Conservation (phyloP, 2,329 filamentous ascomycete genomes). For the Aspergillus thermomutatus region DNA sequence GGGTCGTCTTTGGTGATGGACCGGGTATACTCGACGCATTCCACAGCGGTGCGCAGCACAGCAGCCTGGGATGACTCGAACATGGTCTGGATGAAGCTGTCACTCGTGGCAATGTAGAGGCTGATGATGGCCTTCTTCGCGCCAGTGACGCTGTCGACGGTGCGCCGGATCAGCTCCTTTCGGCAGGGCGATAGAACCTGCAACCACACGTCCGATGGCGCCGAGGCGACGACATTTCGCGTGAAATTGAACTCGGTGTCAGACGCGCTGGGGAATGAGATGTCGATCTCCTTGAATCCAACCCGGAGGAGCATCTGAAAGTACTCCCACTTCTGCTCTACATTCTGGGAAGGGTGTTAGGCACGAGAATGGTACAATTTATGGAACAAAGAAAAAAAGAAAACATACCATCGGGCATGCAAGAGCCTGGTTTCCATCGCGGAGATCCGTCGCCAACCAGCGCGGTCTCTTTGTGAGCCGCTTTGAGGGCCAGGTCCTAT, state of each 20-base stretch:
- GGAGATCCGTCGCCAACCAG: conserved; percentile 22
- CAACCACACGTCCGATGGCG: conserved; percentile 22
- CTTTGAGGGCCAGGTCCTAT: conserved; percentile 26
- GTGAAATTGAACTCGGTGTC: conserved; percentile 27
- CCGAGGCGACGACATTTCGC: conserved; percentile 8
- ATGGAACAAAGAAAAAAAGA: too few relatives aligned
- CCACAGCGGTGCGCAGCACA: too few relatives aligned
- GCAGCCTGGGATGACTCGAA: conserved; percentile 1
- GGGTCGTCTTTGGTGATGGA: too few relatives aligned
- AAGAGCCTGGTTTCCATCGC: conserved; percentile 25
- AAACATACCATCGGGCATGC: conserved; percentile 6
- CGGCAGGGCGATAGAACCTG: conserved; percentile 26
- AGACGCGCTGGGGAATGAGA: conserved; percentile 26
- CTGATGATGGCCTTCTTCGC: conserved; percentile 15
- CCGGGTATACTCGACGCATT: too few relatives aligned
- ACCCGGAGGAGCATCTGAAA: conserved; percentile 25
- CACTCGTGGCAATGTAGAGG: conserved; percentile 12
- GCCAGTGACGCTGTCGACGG: conserved; percentile 13
- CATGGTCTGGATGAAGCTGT: conserved; percentile 10
- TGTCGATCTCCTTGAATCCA: conserved; percentile 28
- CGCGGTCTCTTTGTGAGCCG: conserved; percentile 15
- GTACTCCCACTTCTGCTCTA: conserved; percentile 17
- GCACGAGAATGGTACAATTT: too few relatives aligned
- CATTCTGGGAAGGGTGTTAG: background rate
- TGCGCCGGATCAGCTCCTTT: conserved; percentile 11